Conservation (phyloP, 352 stramenopile genomes). For the Halophytophthora batemanensis region DNA sequence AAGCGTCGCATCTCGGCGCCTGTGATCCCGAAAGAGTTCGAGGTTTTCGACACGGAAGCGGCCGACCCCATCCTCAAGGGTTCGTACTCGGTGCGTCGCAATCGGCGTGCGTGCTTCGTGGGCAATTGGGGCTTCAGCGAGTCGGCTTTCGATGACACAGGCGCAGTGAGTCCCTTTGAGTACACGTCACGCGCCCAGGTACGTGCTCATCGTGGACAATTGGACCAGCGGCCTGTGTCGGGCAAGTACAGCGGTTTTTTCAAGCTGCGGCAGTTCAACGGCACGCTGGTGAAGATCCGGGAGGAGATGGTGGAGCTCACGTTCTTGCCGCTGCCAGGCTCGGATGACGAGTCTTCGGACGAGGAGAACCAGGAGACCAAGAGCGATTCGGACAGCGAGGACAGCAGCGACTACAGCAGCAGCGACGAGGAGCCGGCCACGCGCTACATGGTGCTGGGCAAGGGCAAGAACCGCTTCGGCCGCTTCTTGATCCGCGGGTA, state of each 20-base stretch:
- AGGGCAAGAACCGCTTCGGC: conserved; percentile 62
- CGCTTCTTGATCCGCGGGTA: conserved; percentile 72
- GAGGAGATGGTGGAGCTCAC: conserved; percentile 66
- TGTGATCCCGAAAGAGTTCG: conserved; percentile 37
- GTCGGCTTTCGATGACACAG: conserved; percentile 35
- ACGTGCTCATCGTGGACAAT: conserved; percentile 24
- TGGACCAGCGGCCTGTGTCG: conserved; percentile 54
- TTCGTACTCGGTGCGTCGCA: conserved; percentile 38
- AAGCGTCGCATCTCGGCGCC: conserved; percentile 22
- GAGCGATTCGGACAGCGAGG: conserved; percentile 18
- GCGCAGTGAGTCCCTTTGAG: conserved; percentile 58
- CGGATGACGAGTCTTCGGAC: conserved; percentile 13
- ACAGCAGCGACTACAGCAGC: conserved; percentile 14
- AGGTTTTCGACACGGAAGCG: conserved; percentile 39
- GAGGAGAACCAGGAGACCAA: conserved; percentile 23
- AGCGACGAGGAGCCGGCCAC: conserved; percentile 21
- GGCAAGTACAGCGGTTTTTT: conserved; percentile 72
- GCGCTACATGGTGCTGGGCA: conserved; percentile 62
- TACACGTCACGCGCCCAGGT: conserved; percentile 49
- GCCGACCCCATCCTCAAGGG: conserved; percentile 58
- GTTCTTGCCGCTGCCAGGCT: conserved; percentile 46
- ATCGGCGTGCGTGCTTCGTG: conserved; percentile 44
- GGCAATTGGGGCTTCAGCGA: conserved; percentile 69
- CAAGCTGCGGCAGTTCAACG: conserved; percentile 70
- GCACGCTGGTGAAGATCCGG: conserved; percentile 47